phyloP scores from a whole-genome alignment of 2,329 filamentous ascomycete species.

The Xenosphaeropsis pyriputrescens region DNA sequence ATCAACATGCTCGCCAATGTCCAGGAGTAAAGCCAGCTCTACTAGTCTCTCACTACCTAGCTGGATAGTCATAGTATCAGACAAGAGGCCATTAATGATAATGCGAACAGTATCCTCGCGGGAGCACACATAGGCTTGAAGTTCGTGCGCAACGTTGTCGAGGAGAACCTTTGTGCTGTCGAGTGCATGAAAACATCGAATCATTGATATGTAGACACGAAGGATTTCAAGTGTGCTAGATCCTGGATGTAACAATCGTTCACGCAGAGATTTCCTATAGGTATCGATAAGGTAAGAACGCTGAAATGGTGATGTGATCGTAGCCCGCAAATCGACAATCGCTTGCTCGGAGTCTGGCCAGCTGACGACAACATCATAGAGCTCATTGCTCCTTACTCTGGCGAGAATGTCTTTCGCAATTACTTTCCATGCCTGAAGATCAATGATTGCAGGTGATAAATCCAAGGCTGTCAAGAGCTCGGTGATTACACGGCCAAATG shows the following conservation, averaged over 20 bases:
- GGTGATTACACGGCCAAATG: no score
- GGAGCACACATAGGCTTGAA: conserved; percentile 64
- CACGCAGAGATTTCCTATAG: conserved; percentile 51
- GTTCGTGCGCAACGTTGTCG: conserved; percentile 55
- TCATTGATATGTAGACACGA: conserved; percentile 66
- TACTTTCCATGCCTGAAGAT: conserved; percentile 43
- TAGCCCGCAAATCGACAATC: conserved; percentile 58
- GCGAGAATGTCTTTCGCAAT: conserved; percentile 56
- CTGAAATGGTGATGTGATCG: conserved; percentile 51
- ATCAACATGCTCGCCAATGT: conserved; percentile 28
- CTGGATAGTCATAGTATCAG: conserved; percentile 28
- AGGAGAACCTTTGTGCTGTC: conserved; percentile 68
- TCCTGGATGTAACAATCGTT: conserved; percentile 58
- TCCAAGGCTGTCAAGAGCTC: no score
- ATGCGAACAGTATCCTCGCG: conserved; percentile 66
- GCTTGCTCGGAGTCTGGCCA: conserved; percentile 62
- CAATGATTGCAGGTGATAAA: no score
- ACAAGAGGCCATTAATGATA: conserved; percentile 59
- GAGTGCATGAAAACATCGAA: conserved; percentile 59
- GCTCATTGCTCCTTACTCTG: conserved; percentile 50
- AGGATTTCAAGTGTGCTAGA: conserved; percentile 64
- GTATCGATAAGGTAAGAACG: conserved; percentile 55
- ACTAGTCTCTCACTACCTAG: conserved; percentile 35
- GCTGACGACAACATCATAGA: conserved; percentile 66
- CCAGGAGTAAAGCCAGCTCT: conserved; percentile 52